phyloP scores from a whole-genome alignment of 495 filamentous ascomycete species.

The Hyaloscypha finlandica region DNA sequence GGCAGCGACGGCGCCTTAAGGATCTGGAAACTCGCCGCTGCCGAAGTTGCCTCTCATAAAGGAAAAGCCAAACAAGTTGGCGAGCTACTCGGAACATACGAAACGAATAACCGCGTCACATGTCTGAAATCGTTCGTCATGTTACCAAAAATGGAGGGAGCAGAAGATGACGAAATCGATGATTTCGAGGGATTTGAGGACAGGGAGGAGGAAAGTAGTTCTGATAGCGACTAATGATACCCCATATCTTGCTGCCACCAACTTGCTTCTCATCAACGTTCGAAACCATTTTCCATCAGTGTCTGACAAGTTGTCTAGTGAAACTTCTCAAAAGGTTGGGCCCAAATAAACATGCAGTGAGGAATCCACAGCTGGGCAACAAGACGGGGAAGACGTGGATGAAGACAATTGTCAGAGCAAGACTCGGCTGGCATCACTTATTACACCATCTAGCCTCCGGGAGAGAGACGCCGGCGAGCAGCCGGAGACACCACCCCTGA shows the following conservation, averaged over 20 bases:
- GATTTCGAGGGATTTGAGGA: constrained; percentile 33
- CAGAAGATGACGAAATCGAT: constrained; percentile 29
- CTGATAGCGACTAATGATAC: constrained; percentile 39
- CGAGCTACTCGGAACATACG: constrained; percentile 72
- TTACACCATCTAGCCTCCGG: no score
- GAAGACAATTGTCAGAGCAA: no score
- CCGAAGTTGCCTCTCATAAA: constrained; percentile 42
- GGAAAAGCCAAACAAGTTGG: constrained; percentile 60
- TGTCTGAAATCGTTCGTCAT: constrained; percentile 87
- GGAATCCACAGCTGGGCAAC: no score
- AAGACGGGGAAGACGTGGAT: no score
- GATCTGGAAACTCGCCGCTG: constrained; percentile 63
- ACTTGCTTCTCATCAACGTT: background rate
- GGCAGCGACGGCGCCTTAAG: constrained; percentile 82
- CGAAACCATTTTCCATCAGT: no score
- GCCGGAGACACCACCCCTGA: no score
- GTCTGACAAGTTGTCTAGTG: no score
- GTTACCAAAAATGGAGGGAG: constrained; percentile 56
- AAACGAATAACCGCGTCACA: constrained; percentile 86
- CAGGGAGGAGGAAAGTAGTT: constrained; percentile 24
- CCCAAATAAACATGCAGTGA: no score
- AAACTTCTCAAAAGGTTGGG: no score
- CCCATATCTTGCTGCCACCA: constrained; percentile 10
- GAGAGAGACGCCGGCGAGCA: no score
- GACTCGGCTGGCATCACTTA: no score